phyloP scores from a whole-genome alignment of 208 protist genomes.

The Acanthamoeba quina region DNA sequence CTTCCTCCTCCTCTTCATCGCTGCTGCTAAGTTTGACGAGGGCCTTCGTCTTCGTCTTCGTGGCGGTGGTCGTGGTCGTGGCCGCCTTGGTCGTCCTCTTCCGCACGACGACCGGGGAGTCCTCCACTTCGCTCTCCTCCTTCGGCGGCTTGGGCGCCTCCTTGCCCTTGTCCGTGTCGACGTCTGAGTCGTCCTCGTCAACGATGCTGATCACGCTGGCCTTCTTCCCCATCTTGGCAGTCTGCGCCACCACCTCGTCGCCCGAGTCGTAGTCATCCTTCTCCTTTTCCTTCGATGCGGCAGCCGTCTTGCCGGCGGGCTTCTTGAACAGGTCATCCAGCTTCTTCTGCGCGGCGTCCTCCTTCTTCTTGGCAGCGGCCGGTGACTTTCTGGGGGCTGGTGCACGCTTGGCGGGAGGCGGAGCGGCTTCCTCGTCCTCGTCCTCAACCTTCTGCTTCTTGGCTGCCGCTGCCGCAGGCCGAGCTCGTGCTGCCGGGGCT shows the following conservation, averaged over 20 bases:
- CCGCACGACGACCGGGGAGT: conserved; percentile 37
- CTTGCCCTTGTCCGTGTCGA: conserved; percentile 19
- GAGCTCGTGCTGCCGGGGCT: neutral
- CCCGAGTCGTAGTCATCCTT: conserved; percentile 45
- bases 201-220: conserved; percentile 1
- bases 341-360: conserved; percentile 30
- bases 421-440: neutral
- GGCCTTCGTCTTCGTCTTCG: neutral
- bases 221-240: conserved; percentile 34
- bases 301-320: conserved; percentile 6
- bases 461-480: neutral
- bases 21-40: conserved; percentile 25
- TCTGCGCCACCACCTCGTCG: conserved; percentile 43
- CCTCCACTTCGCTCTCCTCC: conserved; percentile 24
- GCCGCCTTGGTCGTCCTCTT: neutral
- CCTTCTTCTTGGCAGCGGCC: conserved; percentile 5
- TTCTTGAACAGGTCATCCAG: conserved; percentile 70
- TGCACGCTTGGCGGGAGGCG: neutral
- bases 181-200: conserved; percentile 2
- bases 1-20: conserved; percentile 1
- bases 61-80: neutral
- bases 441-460: conserved; percentile 49
- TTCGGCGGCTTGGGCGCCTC: neutral
- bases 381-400: neutral
- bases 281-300: neutral